Evolutionary conservation across 108 stramenopile genomes (phyloP).

Genomic region (Asterionellopsis glacialis): DNA sequence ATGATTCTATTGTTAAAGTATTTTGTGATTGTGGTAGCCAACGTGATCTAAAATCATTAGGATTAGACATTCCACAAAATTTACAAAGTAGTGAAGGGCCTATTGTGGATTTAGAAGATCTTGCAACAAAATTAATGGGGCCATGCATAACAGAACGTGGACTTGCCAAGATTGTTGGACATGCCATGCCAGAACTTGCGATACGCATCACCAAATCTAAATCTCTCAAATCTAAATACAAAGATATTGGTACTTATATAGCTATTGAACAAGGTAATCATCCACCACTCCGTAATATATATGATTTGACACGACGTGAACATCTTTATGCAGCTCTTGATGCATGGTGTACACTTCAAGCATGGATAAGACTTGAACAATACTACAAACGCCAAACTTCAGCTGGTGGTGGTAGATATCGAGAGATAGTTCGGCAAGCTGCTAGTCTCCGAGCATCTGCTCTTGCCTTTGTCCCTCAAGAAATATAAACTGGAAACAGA

Average conservation of each 20-base stretch:
- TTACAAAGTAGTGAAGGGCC: not conserved
- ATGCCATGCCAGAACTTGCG: slow-evolving; percentile 25
- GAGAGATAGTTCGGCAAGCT: too few species aligned
- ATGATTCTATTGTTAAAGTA: slow-evolving; percentile 29
- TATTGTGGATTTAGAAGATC: slow-evolving; percentile 29
- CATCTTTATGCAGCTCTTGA: slow-evolving; percentile 37
- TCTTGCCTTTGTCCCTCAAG: too few species aligned
- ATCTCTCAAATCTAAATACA: slow-evolving; percentile 3
- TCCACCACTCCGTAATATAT: slow-evolving; percentile 14
- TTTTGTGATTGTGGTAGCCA: slow-evolving; percentile 38
- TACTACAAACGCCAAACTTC: too few species aligned
- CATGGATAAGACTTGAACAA: slow-evolving; percentile 3
- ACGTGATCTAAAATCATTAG: slow-evolving; percentile 28
- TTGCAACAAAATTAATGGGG: slow-evolving; percentile 8
- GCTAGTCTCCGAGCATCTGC: too few species aligned
- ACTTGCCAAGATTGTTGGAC: slow-evolving; percentile 13
- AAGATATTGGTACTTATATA: slow-evolving; percentile 27
- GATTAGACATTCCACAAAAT: slow-evolving; percentile 1
- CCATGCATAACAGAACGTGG: slow-evolving; percentile 20
- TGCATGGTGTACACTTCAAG: slow-evolving; percentile 35
- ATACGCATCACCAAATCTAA: slow-evolving; percentile 14
- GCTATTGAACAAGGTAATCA: slow-evolving; percentile 38
- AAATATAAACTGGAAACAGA: too few species aligned
- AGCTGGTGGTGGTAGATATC: too few species aligned
- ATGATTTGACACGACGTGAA: slow-evolving; percentile 21